These are phyloP conservation scores for Coemansia sp. DNA, from an alignment of 192 early-diverging fungal species.

Conservation along the genomic window DNA sequence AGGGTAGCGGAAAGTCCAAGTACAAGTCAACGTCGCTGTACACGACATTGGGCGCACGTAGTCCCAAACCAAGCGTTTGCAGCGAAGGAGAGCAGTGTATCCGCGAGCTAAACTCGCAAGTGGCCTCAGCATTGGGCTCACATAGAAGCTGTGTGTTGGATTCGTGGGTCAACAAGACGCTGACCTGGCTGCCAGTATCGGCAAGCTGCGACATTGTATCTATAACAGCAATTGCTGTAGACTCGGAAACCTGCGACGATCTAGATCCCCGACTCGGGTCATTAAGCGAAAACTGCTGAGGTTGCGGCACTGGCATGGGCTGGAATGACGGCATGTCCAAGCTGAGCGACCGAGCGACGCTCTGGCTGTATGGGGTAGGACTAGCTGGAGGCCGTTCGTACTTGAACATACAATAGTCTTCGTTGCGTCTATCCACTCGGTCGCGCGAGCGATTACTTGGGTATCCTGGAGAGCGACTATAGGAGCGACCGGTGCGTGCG, in stretches of 20 bases:
- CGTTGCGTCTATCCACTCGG: neutral
- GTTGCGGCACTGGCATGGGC: neutral
- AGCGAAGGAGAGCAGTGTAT: conserved; percentile 29
- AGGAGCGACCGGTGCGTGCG: neutral
- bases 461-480: neutral
- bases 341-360: neutral
- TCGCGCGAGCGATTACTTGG: neutral
- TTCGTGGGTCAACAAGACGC: neutral
- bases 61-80: conserved; percentile 21
- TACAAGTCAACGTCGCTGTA: conserved; percentile 7
- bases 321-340: conserved; percentile 6
- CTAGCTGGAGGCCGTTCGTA: neutral
- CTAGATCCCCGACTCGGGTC: neutral
- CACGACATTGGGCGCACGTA: neutral
- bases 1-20: neutral
- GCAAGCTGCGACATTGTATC: neutral
- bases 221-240: conserved; percentile 12
- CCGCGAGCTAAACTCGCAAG: conserved; percentile 1
- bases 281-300: neutral
- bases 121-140: neutral
- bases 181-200: conserved; percentile 4
- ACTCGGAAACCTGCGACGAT: conserved; percentile 11
- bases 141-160: neutral
- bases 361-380: neutral
- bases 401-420: neutral